Evolutionary conservation across 345 rosid genomes (phyloP), one percentile per base, ranked within the genome.

Genomic region (Arabis alpina): DNA sequence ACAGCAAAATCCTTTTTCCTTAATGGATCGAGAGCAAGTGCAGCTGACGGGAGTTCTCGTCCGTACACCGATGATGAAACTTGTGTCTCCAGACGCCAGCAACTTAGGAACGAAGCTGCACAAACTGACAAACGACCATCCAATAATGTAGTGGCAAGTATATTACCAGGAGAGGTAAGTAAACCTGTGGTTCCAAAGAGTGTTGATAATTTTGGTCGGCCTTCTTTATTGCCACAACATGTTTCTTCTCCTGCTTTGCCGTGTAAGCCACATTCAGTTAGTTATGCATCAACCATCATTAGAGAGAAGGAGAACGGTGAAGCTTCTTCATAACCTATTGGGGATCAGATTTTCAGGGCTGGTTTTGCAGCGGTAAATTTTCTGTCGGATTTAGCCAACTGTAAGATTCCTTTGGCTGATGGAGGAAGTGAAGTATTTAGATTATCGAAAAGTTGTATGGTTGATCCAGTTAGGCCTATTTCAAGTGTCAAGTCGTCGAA

Each of bases 11-110:
- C 89, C 34, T 83, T 91, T 79, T 82, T 91, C 37, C 74, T 94
- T 5, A 70, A 71, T 54, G 97, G 99, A 49, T 71, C 99, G 27
- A 83, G 95, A 49, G 75, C 85, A 66, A 75, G 81, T 76, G 74
- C 83, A 45, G 79, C 86, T 36, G 99, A 94, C 85, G 99, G 99
- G 41, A 88, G 77, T 76, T 81, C 97, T 19, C 91, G 98, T 74
- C 70, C 88, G 40, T 76, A 87, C 71, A 49, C 87, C 3, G 99
- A 94, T 44, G 99, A 93, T 77, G 97, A 94, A 79, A 72, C 80
- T 48, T 83, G 91, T 48, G 67, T 81, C 76, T 83, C 92, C 24
- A 84, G 83, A 79, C 79, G 86, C 66, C 91, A 85, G 63, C 89
- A 73, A 27, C 44, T 74, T 27, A 82, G 83, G 66, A 74, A 61